phyloP scores from a whole-genome alignment of 257 asterid genomes.

The Solanum sitiens region DNA sequence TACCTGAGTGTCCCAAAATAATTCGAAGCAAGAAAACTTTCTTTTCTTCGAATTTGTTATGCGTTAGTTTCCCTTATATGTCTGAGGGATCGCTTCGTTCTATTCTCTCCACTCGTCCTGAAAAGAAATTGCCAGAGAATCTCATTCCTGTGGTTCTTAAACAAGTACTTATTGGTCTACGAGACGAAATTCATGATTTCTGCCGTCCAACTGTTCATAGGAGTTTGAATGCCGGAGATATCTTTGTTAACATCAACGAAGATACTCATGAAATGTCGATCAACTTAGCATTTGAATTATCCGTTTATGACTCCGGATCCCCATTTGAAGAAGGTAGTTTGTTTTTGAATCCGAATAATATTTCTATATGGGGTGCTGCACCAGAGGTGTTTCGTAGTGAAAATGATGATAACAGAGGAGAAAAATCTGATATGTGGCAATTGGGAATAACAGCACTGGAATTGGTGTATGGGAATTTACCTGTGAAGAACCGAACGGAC shows the following conservation, averaged over 20 bases:
- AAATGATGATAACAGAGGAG: neutral
- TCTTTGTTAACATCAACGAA: neutral
- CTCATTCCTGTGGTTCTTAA: neutral
- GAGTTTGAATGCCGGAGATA: neutral
- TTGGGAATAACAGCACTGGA: slow-evolving; percentile 16
- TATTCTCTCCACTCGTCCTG: neutral
- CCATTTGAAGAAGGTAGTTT: neutral
- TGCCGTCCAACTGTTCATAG: neutral
- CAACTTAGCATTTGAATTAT: neutral
- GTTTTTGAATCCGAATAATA: neutral
- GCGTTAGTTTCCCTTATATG: neutral
- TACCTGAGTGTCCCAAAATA: neutral
- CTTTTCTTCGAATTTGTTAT: neutral
- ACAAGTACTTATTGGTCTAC: neutral
- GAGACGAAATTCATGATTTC: neutral
- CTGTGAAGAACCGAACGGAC: neutral
- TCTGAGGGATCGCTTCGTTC: neutral
- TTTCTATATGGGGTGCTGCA: slow-evolving; percentile 7
- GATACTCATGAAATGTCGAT: neutral
- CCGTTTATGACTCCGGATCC: neutral
- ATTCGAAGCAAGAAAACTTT: neutral
- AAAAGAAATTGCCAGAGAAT: neutral
- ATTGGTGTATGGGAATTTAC: slow-evolving; percentile 1
- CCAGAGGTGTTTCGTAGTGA: slow-evolving; percentile 1
- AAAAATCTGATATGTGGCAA: slow-evolving; percentile 9